phyloP scores from a whole-genome alignment of 2,329 filamentous ascomycete genomes.

The Onygena corvina region DNA sequence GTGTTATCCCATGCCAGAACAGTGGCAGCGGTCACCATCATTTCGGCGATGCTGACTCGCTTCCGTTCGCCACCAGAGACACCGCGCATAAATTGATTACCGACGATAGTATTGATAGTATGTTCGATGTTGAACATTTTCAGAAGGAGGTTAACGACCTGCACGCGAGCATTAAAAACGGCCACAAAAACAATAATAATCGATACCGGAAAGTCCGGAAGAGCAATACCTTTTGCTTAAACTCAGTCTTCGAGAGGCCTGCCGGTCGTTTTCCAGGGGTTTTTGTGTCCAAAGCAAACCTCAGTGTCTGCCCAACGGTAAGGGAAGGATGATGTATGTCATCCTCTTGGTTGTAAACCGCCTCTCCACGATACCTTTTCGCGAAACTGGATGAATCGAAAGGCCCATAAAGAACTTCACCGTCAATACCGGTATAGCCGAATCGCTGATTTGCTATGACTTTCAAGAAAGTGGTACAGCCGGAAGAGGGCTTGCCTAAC shows the following conservation, averaged over 20 bases:
- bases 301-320: slow-evolving; percentile 76
- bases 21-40: slow-evolving; percentile 62
- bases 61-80: slow-evolving; percentile 69
- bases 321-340: slow-evolving; percentile 76
- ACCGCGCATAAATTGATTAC: slow-evolving; percentile 68
- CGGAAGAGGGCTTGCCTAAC: slow-evolving; percentile 59
- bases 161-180: slow-evolving; percentile 19
- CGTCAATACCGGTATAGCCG: slow-evolving; percentile 53
- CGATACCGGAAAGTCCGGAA: not conserved
- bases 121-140: slow-evolving; percentile 94
- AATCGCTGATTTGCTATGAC: slow-evolving; percentile 73
- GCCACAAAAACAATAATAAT: not conserved
- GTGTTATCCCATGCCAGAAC: slow-evolving; percentile 66
- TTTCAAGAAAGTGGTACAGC: slow-evolving; percentile 73
- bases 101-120: slow-evolving; percentile 72
- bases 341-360: slow-evolving; percentile 76
- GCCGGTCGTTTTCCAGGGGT: slow-evolving; percentile 67
- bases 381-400: slow-evolving; percentile 59
- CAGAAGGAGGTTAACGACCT: slow-evolving; percentile 60
- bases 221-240: slow-evolving; percentile 49
- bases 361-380: slow-evolving; percentile 64
- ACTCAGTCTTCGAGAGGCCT: slow-evolving; percentile 58
- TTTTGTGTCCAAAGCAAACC: slow-evolving; percentile 75
- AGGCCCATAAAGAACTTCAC: slow-evolving; percentile 65
- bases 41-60: slow-evolving; percentile 71